Conservation (phyloP, 2,329 filamentous ascomycete species). For the Fusarium chaquense region DNA sequence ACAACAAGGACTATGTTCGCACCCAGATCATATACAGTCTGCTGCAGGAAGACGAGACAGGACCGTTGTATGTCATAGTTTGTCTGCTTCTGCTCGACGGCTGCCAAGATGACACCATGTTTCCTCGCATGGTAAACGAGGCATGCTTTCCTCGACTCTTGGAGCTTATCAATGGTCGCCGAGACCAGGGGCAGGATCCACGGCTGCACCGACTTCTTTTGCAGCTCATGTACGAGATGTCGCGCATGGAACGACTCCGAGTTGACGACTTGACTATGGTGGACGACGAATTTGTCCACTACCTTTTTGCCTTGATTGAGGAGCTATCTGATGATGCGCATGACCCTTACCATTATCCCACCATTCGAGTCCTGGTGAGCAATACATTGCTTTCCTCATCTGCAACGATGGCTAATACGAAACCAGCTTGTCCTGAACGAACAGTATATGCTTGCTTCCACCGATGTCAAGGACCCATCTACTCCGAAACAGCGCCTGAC, state of each 20-base stretch:
- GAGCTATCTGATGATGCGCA: slow-evolving; percentile 85
- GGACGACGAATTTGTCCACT: slow-evolving; percentile 83
- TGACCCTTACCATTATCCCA: slow-evolving; percentile 95
- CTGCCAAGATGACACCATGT: slow-evolving; percentile 78
- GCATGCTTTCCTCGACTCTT: slow-evolving; percentile 86
- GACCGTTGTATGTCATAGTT: slow-evolving; percentile 83
- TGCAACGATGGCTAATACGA: slow-evolving; percentile 31
- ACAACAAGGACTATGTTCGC: slow-evolving; percentile 87
- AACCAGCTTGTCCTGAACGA: slow-evolving; percentile 91
- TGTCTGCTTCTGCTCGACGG: slow-evolving; percentile 91
- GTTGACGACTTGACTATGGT: slow-evolving; percentile 81
- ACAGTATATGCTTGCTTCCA: slow-evolving; percentile 91
- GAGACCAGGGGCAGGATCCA: slow-evolving; percentile 73
- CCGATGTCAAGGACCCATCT: slow-evolving; percentile 57
- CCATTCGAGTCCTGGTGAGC: slow-evolving; percentile 90
- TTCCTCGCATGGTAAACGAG: slow-evolving; percentile 88
- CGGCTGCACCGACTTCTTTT: slow-evolving; percentile 83
- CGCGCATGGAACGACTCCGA: slow-evolving; percentile 85
- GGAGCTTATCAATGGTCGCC: slow-evolving; percentile 78
- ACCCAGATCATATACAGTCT: slow-evolving; percentile 93
- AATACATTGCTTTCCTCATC: background rate
- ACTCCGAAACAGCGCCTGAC: slow-evolving; percentile 71
- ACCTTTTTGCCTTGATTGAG: slow-evolving; percentile 90
- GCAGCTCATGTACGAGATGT: slow-evolving; percentile 96
- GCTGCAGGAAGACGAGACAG: slow-evolving; percentile 86